Evolutionary conservation across 2,329 filamentous ascomycete genomes (phyloP), one percentile per base, ranked within the genome.

Genomic region (Venturiaceae sp.): DNA sequence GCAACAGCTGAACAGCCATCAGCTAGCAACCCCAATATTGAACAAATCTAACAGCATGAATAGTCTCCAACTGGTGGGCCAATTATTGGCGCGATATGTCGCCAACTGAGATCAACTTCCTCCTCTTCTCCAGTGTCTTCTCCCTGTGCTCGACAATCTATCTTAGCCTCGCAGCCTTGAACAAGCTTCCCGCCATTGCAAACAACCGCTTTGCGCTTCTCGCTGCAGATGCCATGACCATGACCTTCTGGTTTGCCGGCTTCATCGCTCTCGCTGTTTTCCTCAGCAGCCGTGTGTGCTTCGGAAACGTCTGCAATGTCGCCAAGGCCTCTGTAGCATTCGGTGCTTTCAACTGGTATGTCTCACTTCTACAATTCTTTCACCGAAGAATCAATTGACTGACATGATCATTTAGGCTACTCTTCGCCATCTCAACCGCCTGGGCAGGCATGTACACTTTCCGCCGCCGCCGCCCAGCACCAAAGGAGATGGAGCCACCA

Each of bases 241-340:
- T 87, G 74, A 78, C 95, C 59, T 95, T 95, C 77, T 96, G 91
- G 91, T 94, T 96, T 68, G 85, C 87, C 0, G 90, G 90, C 6
- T 87, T 90, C 66, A 85, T 95, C 63, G 89, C 90, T 0, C 72
- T 92, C 11, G 90, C 87, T 0, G 85, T 84, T 21, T 77, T 78
- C 58, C 72, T 90, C 59, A 81, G 81, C 57, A 77, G 81, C 16
- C 74, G 82, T 0, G 72, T 80, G 59, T 85, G 83, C 67, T 77
- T 74, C 44, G 75, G 77, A 44, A 74, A 71, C 19, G 77, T 75
- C 16, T 92, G 88, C 70, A 76, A 77, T 47, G 75, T 80, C 11
- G 73, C 80, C 8, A 83, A 87, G 72, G 85, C 85, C 3, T 83
- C 81, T 2, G 77, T 82, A 8, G 86, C 81, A 0, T 85, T 90